phyloP scores from a whole-genome alignment of 2,329 filamentous ascomycete species.

The Colletotrichum cordylinicola region DNA sequence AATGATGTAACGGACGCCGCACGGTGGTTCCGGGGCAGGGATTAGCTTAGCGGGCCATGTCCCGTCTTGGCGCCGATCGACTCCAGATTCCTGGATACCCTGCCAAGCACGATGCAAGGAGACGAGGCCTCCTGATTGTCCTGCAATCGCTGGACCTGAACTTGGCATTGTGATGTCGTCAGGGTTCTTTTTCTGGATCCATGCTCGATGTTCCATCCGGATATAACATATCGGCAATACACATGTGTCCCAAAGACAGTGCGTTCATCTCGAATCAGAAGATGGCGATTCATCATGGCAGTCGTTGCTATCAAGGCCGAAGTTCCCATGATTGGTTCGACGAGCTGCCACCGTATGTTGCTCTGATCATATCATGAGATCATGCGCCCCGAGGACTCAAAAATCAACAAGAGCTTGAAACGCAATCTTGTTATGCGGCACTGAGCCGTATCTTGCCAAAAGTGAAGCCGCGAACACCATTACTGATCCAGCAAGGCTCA shows the following conservation, averaged over 20 bases:
- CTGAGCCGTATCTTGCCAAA: slow-evolving; percentile 45
- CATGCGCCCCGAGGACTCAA: not conserved
- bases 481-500: slow-evolving; percentile 88
- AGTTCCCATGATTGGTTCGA: not conserved
- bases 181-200: not conserved
- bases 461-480: slow-evolving; percentile 82
- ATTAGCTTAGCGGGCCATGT: slow-evolving; percentile 19
- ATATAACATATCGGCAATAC: not conserved
- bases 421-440: not conserved
- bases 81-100: slow-evolving; percentile 15
- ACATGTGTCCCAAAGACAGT: not conserved
- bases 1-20: slow-evolving; percentile 21
- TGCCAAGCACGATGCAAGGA: slow-evolving; percentile 2
- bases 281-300: not conserved
- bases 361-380: not conserved
- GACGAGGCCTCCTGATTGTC: not conserved
- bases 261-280: not conserved
- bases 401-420: not conserved
- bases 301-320: not conserved
- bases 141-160: not conserved
- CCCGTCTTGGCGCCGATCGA: slow-evolving; percentile 22
- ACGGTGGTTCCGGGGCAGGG: slow-evolving; percentile 14
- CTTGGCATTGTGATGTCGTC: not conserved
- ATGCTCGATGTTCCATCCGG: not conserved
- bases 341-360: not conserved